A percentile compares a stretch with the other conserved stretches of the same genome.
Conservation (phyloP, 148 eudicot species). For the Arbutus unedo region DNA sequence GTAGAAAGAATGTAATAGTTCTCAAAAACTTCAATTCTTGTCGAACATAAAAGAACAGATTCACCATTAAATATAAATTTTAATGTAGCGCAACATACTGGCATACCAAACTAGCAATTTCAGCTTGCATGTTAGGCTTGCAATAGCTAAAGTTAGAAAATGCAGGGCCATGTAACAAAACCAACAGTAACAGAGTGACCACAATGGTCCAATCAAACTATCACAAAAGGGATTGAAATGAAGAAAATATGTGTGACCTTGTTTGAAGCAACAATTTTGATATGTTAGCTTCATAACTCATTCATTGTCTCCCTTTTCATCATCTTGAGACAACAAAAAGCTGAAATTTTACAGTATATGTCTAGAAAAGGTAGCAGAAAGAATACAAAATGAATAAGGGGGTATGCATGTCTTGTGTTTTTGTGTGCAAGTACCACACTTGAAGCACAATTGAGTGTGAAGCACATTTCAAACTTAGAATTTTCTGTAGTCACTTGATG, state of each 20-base stretch:
- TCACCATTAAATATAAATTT: too few relatives aligned
- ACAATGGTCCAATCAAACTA: neutral
- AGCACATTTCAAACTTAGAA: neutral
- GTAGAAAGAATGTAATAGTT: too few relatives aligned
- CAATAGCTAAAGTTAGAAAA: neutral
- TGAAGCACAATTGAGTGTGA: neutral
- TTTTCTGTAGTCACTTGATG: neutral
- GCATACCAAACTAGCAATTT: too few relatives aligned
- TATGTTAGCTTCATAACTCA: constrained; percentile 15
- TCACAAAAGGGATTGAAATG: neutral
- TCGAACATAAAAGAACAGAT: too few relatives aligned
- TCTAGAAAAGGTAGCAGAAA: constrained; percentile 15
- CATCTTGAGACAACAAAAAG: constrained; percentile 13
- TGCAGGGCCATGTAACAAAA: neutral
- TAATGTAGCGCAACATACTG: too few relatives aligned
- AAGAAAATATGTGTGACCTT: neutral
- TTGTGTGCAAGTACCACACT: neutral
- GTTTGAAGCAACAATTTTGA: constrained; percentile 17
- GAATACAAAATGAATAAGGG: constrained; percentile 6
- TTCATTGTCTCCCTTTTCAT: constrained; percentile 25
- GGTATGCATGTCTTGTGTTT: constrained; percentile 5
- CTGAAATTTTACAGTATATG: constrained; percentile 18
- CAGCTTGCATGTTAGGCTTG: neutral
- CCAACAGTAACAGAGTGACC: neutral
- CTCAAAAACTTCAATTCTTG: too few relatives aligned